Evolutionary conservation across 2,329 filamentous ascomycete species (phyloP).

Genomic region (Alternaria atra): DNA sequence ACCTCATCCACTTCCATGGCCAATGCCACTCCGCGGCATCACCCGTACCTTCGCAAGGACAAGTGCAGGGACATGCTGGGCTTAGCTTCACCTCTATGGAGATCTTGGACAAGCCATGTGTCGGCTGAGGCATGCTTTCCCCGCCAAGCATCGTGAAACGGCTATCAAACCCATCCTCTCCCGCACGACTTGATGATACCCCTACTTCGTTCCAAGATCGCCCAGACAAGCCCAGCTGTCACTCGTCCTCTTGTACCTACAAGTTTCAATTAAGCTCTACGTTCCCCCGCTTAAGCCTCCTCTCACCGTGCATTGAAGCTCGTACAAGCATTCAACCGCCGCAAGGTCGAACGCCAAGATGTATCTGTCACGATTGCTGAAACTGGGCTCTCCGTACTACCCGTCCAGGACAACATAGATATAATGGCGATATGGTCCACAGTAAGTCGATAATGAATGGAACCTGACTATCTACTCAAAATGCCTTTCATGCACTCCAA

Average conservation of each 20-base stretch:
- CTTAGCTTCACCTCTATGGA: neutral
- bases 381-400: conserved; percentile 21
- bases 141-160: conserved; percentile 32
- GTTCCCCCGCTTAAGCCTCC: conserved; percentile 14
- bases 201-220: conserved; percentile 19
- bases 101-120: neutral
- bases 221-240: conserved; percentile 14
- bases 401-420: conserved; percentile 11
- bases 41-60: neutral
- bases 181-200: conserved; percentile 16
- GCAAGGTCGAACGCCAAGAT: conserved; percentile 35
- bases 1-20: neutral
- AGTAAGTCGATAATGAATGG: conserved; percentile 34
- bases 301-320: conserved; percentile 14
- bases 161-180: conserved; percentile 23
- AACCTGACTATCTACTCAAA: conserved; percentile 47
- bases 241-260: conserved; percentile 8
- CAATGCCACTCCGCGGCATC: neutral
- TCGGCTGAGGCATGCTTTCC: conserved; percentile 22
- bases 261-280: conserved; percentile 28
- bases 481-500: conserved; percentile 47
- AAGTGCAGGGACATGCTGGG: neutral
- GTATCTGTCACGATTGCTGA: conserved; percentile 29
- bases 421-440: conserved; percentile 14
- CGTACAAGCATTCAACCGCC: conserved; percentile 21